Percentiles rank a stretch among this genome's conserved stretches.
Evolutionary conservation across 2,329 filamentous ascomycete species (phyloP).

Genomic region (Arthrobotrys musiformis): DNA sequence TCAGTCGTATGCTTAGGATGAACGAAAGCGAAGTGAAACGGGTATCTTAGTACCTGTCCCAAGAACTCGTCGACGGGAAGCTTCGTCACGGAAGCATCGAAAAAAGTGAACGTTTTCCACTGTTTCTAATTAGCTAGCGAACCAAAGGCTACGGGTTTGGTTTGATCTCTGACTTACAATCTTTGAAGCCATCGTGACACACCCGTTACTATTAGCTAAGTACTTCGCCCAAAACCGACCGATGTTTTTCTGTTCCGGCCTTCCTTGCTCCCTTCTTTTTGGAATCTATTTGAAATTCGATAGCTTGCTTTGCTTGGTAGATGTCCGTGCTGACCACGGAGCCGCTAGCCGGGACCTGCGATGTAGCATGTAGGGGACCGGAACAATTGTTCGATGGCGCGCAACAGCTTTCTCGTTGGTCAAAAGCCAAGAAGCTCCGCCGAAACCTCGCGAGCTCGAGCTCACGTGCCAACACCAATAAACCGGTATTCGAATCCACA

Average conservation of each 20-base stretch:
- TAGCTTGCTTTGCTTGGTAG: too few relatives aligned
- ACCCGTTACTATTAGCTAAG: too few relatives aligned
- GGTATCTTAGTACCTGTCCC: constrained; percentile 79
- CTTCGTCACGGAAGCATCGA: constrained; percentile 88
- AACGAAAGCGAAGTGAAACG: background rate
- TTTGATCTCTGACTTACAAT: constrained; percentile 19
- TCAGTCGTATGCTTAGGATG: background rate
- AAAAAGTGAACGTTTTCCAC: constrained; percentile 99
- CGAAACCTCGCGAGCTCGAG: background rate
- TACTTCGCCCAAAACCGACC: background rate
- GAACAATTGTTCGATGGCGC: too few relatives aligned
- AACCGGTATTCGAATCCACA: background rate
- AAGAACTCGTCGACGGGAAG: constrained; percentile 72
- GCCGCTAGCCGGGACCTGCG: too few relatives aligned
- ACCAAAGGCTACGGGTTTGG: background rate
- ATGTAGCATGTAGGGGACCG: too few relatives aligned
- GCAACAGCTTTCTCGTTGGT: too few relatives aligned
- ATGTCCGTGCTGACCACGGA: too few relatives aligned
- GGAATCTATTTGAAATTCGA: too few relatives aligned
- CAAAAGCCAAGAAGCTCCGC: background rate
- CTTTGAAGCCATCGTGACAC: constrained; percentile 41
- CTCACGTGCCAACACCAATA: background rate
- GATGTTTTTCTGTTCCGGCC: too few relatives aligned
- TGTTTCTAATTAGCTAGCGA: constrained; percentile 62
- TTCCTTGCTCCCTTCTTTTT: too few relatives aligned